Conservation (phyloP, 163 green algal genomes). For the Chloromonas sp. region DNA sequence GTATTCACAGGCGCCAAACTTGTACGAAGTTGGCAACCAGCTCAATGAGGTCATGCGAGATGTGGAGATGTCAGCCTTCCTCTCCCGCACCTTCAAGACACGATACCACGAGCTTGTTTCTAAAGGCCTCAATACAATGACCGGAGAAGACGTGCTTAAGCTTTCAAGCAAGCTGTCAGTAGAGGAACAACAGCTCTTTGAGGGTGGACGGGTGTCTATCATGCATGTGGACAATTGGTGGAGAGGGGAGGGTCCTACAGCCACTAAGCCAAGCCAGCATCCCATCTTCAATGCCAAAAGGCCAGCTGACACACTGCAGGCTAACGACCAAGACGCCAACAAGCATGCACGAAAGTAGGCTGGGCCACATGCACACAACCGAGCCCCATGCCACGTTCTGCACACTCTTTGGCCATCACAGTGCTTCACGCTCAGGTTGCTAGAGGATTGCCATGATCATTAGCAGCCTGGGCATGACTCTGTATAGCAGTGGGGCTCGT, state of each 20-base stretch:
- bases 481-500: too few relatives aligned
- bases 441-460: too few relatives aligned
- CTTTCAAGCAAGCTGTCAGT: constrained; percentile 39
- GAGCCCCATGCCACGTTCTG: too few relatives aligned
- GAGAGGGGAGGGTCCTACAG: neutral
- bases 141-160: constrained; percentile 34
- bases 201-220: constrained; percentile 27
- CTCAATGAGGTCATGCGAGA: constrained; percentile 31
- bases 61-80: constrained; percentile 21
- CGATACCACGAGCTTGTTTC: constrained; percentile 39
- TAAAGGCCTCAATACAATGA: constrained; percentile 32
- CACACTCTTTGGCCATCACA: too few relatives aligned
- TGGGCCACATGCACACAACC: too few relatives aligned
- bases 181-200: constrained; percentile 41
- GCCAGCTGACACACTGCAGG: neutral
- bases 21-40: constrained; percentile 40
- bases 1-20: constrained; percentile 18
- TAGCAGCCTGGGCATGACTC: too few relatives aligned
- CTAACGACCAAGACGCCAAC: too few relatives aligned
- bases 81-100: constrained; percentile 22
- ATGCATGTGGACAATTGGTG: constrained; percentile 19
- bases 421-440: too few relatives aligned
- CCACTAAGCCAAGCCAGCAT: neutral
- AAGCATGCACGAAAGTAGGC: too few relatives aligned
- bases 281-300: neutral